These are phyloP conservation scores for Gastrodia elata DNA, from an alignment of 106 monocot species.

Conservation along the genomic window DNA sequence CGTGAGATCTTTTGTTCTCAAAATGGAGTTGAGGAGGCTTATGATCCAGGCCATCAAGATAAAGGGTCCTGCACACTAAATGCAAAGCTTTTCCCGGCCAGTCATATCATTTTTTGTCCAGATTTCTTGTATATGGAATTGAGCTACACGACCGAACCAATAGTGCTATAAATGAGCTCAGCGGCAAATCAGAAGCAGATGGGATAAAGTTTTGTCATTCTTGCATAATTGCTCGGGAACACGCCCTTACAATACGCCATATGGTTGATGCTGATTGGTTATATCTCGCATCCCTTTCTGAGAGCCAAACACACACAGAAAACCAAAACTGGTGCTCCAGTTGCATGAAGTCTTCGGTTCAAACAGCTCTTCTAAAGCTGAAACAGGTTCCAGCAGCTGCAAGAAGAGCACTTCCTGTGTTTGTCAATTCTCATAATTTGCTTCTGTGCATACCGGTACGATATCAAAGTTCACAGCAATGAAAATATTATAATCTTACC, in stretches of 20 bases:
- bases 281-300: constrained; percentile 47
- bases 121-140: constrained; percentile 78
- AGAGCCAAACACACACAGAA: constrained; percentile 7
- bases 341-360: constrained; percentile 38
- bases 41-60: constrained; percentile 4
- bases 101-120: constrained; percentile 60
- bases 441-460: constrained; percentile 68
- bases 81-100: constrained; percentile 33
- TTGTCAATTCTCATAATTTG: constrained; percentile 50
- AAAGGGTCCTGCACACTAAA: constrained; percentile 11
- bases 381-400: constrained; percentile 63
- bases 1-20: constrained; percentile 31
- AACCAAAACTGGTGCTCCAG: constrained; percentile 3
- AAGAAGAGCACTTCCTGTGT: constrained; percentile 64
- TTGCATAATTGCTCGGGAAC: constrained; percentile 26
- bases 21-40: constrained; percentile 13
- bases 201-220: constrained; percentile 25
- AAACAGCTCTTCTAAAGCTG: constrained; percentile 42
- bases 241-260: constrained; percentile 26
- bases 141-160: constrained; percentile 10
- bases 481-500: not conserved
- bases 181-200: constrained; percentile 3
- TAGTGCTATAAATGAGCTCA: not conserved
- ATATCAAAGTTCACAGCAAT: not conserved
- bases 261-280: constrained; percentile 97